Base-by-base conservation (phyloP, 2,329 filamentous ascomycete species). In the Colletotrichum plurivorum region DNA sequence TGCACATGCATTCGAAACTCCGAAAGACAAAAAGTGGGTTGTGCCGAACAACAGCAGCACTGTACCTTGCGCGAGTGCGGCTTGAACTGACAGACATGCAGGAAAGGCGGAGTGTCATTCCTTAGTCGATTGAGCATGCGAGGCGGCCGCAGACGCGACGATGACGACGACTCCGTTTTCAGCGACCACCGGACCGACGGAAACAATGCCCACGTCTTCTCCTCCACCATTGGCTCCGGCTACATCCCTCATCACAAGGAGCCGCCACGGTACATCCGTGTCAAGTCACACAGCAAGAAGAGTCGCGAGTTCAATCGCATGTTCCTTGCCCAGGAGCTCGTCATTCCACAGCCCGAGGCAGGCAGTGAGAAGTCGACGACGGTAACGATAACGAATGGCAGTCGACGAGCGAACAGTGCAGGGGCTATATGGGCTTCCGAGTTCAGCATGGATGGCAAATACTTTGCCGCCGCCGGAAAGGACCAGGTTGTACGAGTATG, bases 261-360 rank as follows among this genome's bases (percentile, higher is more conserved):
- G 63, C 95, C 95, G 4, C 94, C 95, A 2, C 90, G 93, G 27
- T 98, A 98, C 76, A 96, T 98, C 75, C 94, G 94, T 72, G 92
- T 97, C 69, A 90, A 92, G 72, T 84, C 92, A 1, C 91, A 94
- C 76, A 90, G 94, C 79, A 97, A 97, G 80, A 94, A 92, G 76
- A 84, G 87, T 22, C 90, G 90, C 73, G 92, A 95, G 62, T 98
- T 98, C 76, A 90, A 96, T 77, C 91, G 91, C 54, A 85, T 97
- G 67, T 99, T 99, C 77, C 87, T 98, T 3, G 95, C 96, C 3
- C 96, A 99, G 81, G 93, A 98, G 79, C 83, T 98, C n/a, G 84
- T 86, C 9, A 62, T 65, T 1, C 15, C 51, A 4, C 62, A 59
- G 15, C 5, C 57, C 18, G 57, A 70, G 18, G 8, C 48, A 4